A percentile compares a stretch with the other conserved stretches of the same genome.
Evolutionary conservation across 2,329 filamentous ascomycete genomes (phyloP).

Genomic region (Colletotrichum tabaci): DNA sequence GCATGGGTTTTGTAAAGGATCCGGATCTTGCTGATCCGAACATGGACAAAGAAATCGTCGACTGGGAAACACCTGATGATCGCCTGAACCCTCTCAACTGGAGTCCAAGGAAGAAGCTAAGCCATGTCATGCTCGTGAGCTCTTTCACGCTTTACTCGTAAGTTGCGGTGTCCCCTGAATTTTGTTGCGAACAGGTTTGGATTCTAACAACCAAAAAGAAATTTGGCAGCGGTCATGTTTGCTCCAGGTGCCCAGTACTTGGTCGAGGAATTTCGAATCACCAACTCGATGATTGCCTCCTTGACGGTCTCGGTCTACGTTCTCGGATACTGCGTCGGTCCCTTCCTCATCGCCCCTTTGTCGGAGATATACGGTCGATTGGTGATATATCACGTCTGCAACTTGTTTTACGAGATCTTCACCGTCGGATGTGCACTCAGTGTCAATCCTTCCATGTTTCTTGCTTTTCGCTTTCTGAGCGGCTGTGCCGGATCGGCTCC

Average conservation of each 20-base stretch:
- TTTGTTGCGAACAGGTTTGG: not conserved
- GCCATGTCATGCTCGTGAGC: constrained; percentile 54
- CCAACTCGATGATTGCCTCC: constrained; percentile 60
- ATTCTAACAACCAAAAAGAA: not conserved
- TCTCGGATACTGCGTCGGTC: constrained; percentile 73
- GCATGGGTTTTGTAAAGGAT: constrained; percentile 1
- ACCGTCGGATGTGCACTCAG: constrained; percentile 50
- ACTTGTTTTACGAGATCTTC: constrained; percentile 50
- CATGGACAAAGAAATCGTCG: constrained; percentile 56
- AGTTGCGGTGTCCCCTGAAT: constrained; percentile 2
- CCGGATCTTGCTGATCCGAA: not conserved
- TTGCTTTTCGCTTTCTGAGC: constrained; percentile 51
- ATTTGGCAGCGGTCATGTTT: constrained; percentile 67
- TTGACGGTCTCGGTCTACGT: constrained; percentile 76
- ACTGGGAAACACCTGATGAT: constrained; percentile 72
- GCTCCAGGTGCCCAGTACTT: constrained; percentile 68
- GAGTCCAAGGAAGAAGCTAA: constrained; percentile 55
- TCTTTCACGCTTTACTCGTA: constrained; percentile 56
- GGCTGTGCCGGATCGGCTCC: constrained; percentile 48
- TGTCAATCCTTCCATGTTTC: constrained; percentile 48
- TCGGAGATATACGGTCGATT: constrained; percentile 56
- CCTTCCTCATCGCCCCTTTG: constrained; percentile 64
- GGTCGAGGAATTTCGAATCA: constrained; percentile 64
- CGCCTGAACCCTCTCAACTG: constrained; percentile 74
- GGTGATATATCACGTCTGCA: constrained; percentile 51